Conservation (phyloP, 768 basidiomycete genomes). For the Crepidotus variabilis region DNA sequence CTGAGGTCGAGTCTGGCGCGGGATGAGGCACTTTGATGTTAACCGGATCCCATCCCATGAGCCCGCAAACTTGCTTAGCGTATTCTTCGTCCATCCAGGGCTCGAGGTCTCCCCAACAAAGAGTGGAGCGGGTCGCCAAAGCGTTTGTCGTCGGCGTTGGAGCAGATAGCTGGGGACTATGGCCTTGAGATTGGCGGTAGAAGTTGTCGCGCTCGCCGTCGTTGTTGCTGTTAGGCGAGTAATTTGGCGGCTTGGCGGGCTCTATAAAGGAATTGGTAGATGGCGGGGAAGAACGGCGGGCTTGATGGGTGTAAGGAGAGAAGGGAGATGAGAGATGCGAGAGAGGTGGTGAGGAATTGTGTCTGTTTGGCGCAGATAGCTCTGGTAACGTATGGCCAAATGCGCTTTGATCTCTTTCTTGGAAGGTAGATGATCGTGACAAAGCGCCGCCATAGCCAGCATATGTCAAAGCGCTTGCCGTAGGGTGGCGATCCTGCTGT, state of each 20-base stretch:
- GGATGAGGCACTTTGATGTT: constrained; percentile 70
- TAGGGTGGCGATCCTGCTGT: constrained; percentile 29
- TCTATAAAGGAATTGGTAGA: constrained; percentile 15
- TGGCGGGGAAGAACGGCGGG: constrained; percentile 32
- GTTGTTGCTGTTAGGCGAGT: constrained; percentile 1
- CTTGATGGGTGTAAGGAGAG: constrained; percentile 45
- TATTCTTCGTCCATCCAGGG: constrained; percentile 98
- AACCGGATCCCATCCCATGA: constrained; percentile 86
- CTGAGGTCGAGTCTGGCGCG: constrained; percentile 49
- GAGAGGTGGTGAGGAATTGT: constrained; percentile 30
- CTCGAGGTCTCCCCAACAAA: constrained; percentile 88
- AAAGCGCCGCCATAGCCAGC: constrained; percentile 15
- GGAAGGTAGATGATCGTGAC: constrained; percentile 24
- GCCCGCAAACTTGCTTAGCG: constrained; percentile 78
- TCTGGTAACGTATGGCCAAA: constrained; percentile 20
- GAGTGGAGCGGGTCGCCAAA: constrained; percentile 48
- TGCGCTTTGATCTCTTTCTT: constrained; percentile 25
- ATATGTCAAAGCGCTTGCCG: constrained; percentile 15
- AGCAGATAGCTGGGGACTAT: constrained; percentile 3
- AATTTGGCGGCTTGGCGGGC: constrained; percentile 17
- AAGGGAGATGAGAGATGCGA: constrained; percentile 25
- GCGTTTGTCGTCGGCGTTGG: constrained; percentile 3
- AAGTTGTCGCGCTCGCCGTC: constrained; percentile 28
- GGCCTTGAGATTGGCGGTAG: constrained; percentile 21
- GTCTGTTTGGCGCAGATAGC: constrained; percentile 40